These are phyloP conservation scores for Podospora comata DNA, from an alignment of 495 filamentous ascomycete genomes.

Conservation along the genomic window DNA sequence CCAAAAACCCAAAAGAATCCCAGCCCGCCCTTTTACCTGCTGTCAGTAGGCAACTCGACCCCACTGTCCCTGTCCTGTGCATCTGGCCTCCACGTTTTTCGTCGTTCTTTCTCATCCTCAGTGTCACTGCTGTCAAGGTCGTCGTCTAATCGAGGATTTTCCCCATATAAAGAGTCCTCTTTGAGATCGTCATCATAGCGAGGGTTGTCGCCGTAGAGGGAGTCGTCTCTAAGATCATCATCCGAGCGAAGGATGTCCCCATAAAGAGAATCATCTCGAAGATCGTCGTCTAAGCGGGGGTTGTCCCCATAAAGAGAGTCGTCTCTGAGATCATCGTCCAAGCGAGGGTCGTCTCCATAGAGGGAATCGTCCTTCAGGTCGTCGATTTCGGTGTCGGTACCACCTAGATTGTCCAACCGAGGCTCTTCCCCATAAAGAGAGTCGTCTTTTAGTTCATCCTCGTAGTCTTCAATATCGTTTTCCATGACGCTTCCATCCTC, in stretches of 20 bases:
- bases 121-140: background rate
- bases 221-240: conserved; percentile 2
- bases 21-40: conserved; percentile 21
- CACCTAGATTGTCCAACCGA: background rate
- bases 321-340: conserved; percentile 14
- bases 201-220: too few species aligned
- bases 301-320: conserved; percentile 28
- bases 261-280: conserved; percentile 1
- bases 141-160: background rate
- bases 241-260: background rate
- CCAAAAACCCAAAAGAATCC: background rate
- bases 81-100: conserved; percentile 32
- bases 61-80: conserved; percentile 54
- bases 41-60: conserved; percentile 45
- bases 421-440: conserved; percentile 1
- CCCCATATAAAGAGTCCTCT: background rate
- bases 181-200: background rate
- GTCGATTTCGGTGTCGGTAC: conserved; percentile 17
- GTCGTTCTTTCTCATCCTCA: background rate
- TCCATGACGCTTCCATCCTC: conserved; percentile 55
- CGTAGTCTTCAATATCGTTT: conserved; percentile 37
- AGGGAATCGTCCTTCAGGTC: conserved; percentile 27
- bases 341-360: conserved; percentile 22
- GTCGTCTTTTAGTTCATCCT: conserved; percentile 9
- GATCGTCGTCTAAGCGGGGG: conserved; percentile 17